These are phyloP conservation scores for Phialophora tarda DNA, from an alignment of 2,329 filamentous ascomycete genomes.

Conservation along the genomic window DNA sequence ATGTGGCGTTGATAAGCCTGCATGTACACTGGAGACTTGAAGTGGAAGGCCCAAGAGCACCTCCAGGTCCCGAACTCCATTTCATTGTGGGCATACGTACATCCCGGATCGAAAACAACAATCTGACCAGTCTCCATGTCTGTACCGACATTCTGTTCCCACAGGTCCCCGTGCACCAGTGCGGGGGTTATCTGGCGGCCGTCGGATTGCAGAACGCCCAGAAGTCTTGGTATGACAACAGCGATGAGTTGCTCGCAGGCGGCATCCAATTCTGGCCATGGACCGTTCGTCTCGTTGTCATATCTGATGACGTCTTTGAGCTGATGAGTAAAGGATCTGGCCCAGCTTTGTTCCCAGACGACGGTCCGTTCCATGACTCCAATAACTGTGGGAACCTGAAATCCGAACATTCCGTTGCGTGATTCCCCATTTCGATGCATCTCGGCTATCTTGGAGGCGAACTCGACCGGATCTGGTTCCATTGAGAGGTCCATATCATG, in stretches of 20 bases:
- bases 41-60: conserved; percentile 38
- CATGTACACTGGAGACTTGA: conserved; percentile 33
- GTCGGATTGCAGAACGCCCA: conserved; percentile 9
- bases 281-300: conserved; percentile 16
- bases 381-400: conserved; percentile 9
- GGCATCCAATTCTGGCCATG: conserved; percentile 13
- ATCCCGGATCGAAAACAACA: conserved; percentile 12
- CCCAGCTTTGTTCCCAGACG: conserved; percentile 12
- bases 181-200: conserved; percentile 13
- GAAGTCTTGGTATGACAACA: conserved; percentile 10
- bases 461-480: conserved; percentile 18
- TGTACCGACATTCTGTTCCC: conserved; percentile 16
- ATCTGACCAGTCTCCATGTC: conserved; percentile 5
- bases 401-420: conserved; percentile 18
- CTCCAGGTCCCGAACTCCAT: conserved; percentile 39
- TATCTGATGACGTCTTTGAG: conserved; percentile 13
- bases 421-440: conserved; percentile 22
- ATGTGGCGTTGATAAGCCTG: conserved; percentile 38
- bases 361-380: conserved; percentile 18
- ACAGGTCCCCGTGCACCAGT: conserved; percentile 12
- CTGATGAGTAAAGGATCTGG: conserved; percentile 10
- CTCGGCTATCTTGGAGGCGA: conserved; percentile 16
- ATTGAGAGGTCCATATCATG: conserved; percentile 20
- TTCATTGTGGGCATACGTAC: conserved; percentile 17
- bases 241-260: conserved; percentile 14